Evolutionary conservation across 129 eudicot genomes (phyloP).

Genomic region (Logfia minima): DNA sequence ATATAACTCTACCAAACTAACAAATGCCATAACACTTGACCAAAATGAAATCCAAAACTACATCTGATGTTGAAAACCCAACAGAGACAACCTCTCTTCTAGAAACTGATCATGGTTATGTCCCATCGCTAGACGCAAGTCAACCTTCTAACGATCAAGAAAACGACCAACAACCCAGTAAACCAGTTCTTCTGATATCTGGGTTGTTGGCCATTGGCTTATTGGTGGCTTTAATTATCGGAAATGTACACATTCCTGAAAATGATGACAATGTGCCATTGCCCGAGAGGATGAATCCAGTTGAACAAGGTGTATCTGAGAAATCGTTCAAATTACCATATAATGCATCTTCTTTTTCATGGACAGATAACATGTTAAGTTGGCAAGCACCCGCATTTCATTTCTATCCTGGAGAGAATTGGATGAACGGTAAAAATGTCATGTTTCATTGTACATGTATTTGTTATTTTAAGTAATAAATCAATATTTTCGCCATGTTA

Average conservation of each 20-base stretch:
- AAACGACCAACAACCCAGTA: constrained; percentile 34
- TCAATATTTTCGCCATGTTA: neutral
- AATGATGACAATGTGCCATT: constrained; percentile 10
- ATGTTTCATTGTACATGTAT: neutral
- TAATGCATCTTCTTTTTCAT: constrained; percentile 25
- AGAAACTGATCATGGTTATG: constrained; percentile 24
- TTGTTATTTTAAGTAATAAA: too few species aligned
- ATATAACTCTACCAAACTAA: constrained; percentile 22
- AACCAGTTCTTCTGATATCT: constrained; percentile 30
- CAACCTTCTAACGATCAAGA: constrained; percentile 28
- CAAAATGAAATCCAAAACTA: constrained; percentile 32
- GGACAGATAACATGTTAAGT: constrained; percentile 25
- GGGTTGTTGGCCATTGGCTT: constrained; percentile 38
- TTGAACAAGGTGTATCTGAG: constrained; percentile 55
- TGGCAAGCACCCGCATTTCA: constrained; percentile 39
- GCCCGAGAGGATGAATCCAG: constrained; percentile 29
- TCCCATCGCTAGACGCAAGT: constrained; percentile 32
- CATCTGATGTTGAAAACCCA: constrained; percentile 37
- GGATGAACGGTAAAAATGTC: constrained; percentile 39
- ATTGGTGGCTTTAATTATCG: constrained; percentile 33
- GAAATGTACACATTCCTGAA: constrained; percentile 32
- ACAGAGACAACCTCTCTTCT: constrained; percentile 27
- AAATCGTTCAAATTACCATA: constrained; percentile 41
- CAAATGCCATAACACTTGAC: constrained; percentile 15
- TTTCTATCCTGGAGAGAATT: constrained; percentile 30